Evolutionary conservation across 805 yeast species (phyloP).

Genomic region (Kodamaea neixiangensis): DNA sequence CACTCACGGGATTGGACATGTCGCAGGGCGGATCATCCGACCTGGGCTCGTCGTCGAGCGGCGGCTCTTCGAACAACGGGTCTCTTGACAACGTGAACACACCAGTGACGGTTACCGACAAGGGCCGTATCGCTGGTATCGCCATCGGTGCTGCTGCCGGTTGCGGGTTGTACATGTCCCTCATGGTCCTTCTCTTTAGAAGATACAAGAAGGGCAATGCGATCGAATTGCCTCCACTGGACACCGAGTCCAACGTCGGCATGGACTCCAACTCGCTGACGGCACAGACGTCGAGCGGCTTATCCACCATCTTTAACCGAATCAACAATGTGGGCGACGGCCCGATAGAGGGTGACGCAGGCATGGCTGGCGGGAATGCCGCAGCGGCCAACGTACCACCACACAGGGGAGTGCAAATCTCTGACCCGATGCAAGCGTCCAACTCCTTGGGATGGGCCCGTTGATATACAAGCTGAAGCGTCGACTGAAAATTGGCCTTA

Average conservation of each 20-base stretch:
- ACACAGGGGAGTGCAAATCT: slow-evolving; percentile 48
- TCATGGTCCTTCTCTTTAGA: slow-evolving; percentile 57
- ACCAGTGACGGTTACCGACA: slow-evolving; percentile 17
- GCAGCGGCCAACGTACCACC: slow-evolving; percentile 1
- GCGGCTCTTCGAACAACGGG: slow-evolving; percentile 26
- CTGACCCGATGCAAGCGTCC: slow-evolving; percentile 68
- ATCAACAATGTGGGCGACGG: slow-evolving; percentile 24
- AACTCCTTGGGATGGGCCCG: slow-evolving; percentile 70
- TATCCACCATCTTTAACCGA: slow-evolving; percentile 32
- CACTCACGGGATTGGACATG: slow-evolving; percentile 47
- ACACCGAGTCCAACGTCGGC: slow-evolving; percentile 39
- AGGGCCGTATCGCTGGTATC: slow-evolving; percentile 66
- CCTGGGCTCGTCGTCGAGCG: slow-evolving; percentile 7
- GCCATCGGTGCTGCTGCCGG: slow-evolving; percentile 85
- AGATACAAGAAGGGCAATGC: slow-evolving; percentile 43
- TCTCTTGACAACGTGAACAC: slow-evolving; percentile 32
- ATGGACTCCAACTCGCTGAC: slow-evolving; percentile 19
- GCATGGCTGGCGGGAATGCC: not conserved
- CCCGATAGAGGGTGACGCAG: slow-evolving; percentile 4
- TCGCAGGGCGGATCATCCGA: slow-evolving; percentile 15
- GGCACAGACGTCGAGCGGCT: slow-evolving; percentile 22
- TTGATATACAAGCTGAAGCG: slow-evolving; percentile 3
- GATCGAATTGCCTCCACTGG: slow-evolving; percentile 42
- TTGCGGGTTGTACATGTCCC: slow-evolving; percentile 61
- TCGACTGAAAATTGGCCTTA: not conserved